Percentiles rank a stretch among this genome's conserved stretches.
These are phyloP conservation scores for Graphium sp. DNA, from an alignment of 2,329 filamentous ascomycete genomes.

Conservation along the genomic window DNA sequence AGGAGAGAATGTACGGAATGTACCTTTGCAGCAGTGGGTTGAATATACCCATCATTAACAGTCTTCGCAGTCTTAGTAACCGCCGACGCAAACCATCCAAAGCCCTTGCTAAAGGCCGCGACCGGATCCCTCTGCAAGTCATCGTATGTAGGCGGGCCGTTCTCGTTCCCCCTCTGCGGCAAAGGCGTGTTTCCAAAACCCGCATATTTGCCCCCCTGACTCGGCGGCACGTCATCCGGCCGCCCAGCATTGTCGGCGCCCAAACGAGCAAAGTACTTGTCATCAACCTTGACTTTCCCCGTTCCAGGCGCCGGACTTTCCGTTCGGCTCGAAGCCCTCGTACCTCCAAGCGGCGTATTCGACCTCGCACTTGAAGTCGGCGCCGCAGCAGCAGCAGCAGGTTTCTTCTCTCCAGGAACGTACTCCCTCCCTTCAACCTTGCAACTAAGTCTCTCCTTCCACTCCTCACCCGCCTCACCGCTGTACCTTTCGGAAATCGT, in stretches of 20 bases:
- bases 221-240: slow-evolving; percentile 60
- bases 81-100: slow-evolving; percentile 83
- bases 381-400: slow-evolving; percentile 10
- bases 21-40: slow-evolving; percentile 73
- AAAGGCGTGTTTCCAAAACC: slow-evolving; percentile 74
- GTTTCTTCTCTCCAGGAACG: slow-evolving; percentile 51
- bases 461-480: slow-evolving; percentile 82
- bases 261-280: slow-evolving; percentile 77
- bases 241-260: slow-evolving; percentile 69
- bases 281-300: slow-evolving; percentile 50
- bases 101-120: slow-evolving; percentile 75
- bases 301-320: slow-evolving; percentile 14
- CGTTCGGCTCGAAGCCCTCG: too few relatives aligned
- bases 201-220: slow-evolving; percentile 78
- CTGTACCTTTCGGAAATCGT: slow-evolving; percentile 85
- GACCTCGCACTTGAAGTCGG: slow-evolving; percentile 11
- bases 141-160: slow-evolving; percentile 47
- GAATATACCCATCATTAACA: slow-evolving; percentile 80
- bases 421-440: slow-evolving; percentile 84
- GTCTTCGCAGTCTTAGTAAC: slow-evolving; percentile 83
- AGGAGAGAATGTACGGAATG: slow-evolving; percentile 3
- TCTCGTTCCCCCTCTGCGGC: slow-evolving; percentile 24
- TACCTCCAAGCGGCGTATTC: not conserved
- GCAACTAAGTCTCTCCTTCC: slow-evolving; percentile 74
- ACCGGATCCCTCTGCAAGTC: slow-evolving; percentile 87